A percentile compares a stretch with the other conserved stretches of the same genome.
These are phyloP conservation scores for Trametes gibbosa DNA, from an alignment of 768 basidiomycete species.

Conservation along the genomic window DNA sequence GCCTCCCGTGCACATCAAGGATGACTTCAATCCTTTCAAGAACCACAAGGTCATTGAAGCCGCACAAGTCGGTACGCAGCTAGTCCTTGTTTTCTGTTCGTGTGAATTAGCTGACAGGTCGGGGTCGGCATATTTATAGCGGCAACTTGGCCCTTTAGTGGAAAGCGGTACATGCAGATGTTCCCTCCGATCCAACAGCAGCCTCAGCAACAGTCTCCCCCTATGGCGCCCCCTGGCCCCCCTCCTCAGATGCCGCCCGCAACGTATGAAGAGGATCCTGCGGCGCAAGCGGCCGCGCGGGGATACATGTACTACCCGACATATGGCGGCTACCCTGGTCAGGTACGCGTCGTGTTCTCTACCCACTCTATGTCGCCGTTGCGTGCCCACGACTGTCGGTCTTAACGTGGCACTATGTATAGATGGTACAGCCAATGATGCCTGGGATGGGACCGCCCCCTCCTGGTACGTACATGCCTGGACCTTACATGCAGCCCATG, in stretches of 20 bases:
- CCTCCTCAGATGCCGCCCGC: slow-evolving; percentile 70
- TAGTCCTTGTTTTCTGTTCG: neutral
- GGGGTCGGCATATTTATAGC: slow-evolving; percentile 38
- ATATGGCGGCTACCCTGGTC: slow-evolving; percentile 67
- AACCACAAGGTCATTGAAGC: slow-evolving; percentile 78
- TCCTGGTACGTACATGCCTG: slow-evolving; percentile 75
- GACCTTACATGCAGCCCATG: slow-evolving; percentile 84
- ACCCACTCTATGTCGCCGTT: neutral
- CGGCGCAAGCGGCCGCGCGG: slow-evolving; percentile 48
- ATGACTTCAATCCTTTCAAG: slow-evolving; percentile 98
- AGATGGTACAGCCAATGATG: slow-evolving; percentile 67
- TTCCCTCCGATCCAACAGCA: slow-evolving; percentile 64
- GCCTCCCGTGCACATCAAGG: slow-evolving; percentile 76
- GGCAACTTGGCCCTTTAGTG: slow-evolving; percentile 83
- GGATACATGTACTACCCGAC: slow-evolving; percentile 78
- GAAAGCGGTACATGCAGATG: slow-evolving; percentile 80
- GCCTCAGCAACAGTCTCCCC: slow-evolving; percentile 62
- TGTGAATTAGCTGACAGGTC: neutral
- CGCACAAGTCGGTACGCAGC: slow-evolving; percentile 63
- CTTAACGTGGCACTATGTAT: neutral
- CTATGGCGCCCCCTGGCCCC: slow-evolving; percentile 64
- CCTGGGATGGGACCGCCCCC: slow-evolving; percentile 81
- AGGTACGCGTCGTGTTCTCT: slow-evolving; percentile 40
- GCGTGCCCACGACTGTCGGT: neutral
- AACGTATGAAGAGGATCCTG: slow-evolving; percentile 76